Percentiles rank a stretch among this genome's conserved stretches.
phyloP scores from a whole-genome alignment of 2,329 filamentous ascomycete genomes.

The Coniella lustricola region DNA sequence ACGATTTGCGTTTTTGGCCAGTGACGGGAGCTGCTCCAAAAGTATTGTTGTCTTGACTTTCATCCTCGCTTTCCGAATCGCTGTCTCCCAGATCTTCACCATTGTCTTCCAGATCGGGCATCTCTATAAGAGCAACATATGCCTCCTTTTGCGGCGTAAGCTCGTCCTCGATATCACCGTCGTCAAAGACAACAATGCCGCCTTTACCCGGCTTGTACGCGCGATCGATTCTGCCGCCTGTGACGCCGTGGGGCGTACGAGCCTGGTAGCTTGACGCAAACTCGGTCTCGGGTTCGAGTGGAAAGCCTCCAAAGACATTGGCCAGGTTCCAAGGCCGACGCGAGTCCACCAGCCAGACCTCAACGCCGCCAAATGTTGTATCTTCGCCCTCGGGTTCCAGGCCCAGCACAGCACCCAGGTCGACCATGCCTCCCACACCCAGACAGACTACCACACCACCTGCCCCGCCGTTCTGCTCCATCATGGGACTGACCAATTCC shows the following conservation, averaged over 20 bases:
- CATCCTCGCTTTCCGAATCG: constrained; percentile 51
- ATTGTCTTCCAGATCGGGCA: constrained; percentile 81
- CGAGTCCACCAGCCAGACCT: constrained; percentile 91
- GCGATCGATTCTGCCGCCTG: constrained; percentile 63
- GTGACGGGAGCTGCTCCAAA: constrained; percentile 28
- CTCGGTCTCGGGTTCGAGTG: constrained; percentile 44
- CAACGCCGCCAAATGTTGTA: constrained; percentile 71
- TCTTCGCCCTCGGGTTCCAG: constrained; percentile 62
- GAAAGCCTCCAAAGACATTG: constrained; percentile 81
- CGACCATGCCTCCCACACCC: constrained; percentile 85
- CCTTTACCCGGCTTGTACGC: constrained; percentile 72
- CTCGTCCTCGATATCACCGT: constrained; percentile 88
- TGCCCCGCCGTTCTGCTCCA: constrained; percentile 72
- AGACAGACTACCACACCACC: constrained; percentile 89
- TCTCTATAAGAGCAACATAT: constrained; percentile 77
- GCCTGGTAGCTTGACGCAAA: constrained; percentile 39
- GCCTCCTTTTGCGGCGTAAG: constrained; percentile 68
- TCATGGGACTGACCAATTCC: constrained; percentile 78
- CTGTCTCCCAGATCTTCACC: constrained; percentile 55
- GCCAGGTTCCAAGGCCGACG: constrained; percentile 89
- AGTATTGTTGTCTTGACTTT: constrained; percentile 43
- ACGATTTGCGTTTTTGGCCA: constrained; percentile 73
- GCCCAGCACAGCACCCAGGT: constrained; percentile 73
- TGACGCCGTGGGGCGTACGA: constrained; percentile 58
- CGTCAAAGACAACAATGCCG: constrained; percentile 90